Conservation (phyloP, 1,139 yeast species). For the Blastobotrys proliferans region DNA sequence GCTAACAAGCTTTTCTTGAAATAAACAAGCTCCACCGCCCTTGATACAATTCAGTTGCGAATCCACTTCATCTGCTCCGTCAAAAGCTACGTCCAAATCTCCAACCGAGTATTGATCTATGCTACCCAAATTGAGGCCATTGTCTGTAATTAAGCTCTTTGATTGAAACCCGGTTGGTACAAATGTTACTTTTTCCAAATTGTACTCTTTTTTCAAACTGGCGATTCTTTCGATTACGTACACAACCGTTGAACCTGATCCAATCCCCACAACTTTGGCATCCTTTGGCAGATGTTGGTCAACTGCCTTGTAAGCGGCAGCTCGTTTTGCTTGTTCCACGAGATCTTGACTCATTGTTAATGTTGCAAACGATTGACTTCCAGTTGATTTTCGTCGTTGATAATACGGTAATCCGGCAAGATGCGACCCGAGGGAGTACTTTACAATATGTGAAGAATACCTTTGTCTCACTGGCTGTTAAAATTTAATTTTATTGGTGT, state of each 20-base stretch:
- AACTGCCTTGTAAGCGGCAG: conserved; percentile 89
- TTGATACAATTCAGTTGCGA: conserved; percentile 75
- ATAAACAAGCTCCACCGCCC: conserved; percentile 98
- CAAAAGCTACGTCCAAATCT: conserved; percentile 85
- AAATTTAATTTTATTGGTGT: too few relatives aligned
- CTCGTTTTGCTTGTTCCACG: conserved; percentile 65
- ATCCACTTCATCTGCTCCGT: conserved; percentile 98
- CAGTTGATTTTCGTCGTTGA: too few relatives aligned
- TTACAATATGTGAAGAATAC: too few relatives aligned
- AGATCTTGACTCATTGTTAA: too few relatives aligned
- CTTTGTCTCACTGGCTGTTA: too few relatives aligned
- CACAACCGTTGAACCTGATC: conserved; percentile 95
- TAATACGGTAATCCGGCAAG: too few relatives aligned
- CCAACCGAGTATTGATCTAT: conserved; percentile 69
- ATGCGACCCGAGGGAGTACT: too few relatives aligned
- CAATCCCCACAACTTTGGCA: conserved; percentile 83
- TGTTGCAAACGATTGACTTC: too few relatives aligned
- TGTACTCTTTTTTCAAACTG: conserved; percentile 49
- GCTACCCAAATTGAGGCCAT: conserved; percentile 73
- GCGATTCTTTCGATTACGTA: conserved; percentile 95
- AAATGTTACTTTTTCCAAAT: conserved; percentile 41
- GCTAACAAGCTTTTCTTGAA: conserved; percentile 95
- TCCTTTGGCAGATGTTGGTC: conserved; percentile 74
- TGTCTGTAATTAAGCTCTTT: conserved; percentile 74
- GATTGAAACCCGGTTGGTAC: conserved; percentile 98